A percentile compares a stretch with the other conserved stretches of the same genome.
phyloP scores from a whole-genome alignment of 2,329 filamentous ascomycete species.

The Xylariomycetidae sp. region DNA sequence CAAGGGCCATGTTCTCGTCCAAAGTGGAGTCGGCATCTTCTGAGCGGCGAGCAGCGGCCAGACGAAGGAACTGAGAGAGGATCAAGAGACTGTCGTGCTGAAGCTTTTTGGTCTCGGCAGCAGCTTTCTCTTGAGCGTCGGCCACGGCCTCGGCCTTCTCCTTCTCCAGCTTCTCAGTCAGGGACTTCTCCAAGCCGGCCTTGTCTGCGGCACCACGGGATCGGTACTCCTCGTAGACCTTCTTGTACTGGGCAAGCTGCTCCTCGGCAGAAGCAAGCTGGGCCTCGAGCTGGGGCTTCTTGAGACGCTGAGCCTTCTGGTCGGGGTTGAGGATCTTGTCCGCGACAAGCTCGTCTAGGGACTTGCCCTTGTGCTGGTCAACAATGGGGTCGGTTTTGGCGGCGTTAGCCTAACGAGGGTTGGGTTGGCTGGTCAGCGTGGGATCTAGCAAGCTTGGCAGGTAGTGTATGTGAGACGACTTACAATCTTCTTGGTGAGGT shows the following conservation, averaged over 20 bases:
- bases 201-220: conserved; percentile 52
- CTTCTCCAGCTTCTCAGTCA: conserved; percentile 46
- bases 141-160: conserved; percentile 47
- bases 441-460: conserved; percentile 3
- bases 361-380: conserved; percentile 61
- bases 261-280: conserved; percentile 67
- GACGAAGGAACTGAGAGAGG: conserved; percentile 72
- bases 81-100: conserved; percentile 61
- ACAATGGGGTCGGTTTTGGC: conserved; percentile 67
- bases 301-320: conserved; percentile 69
- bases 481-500: conserved; percentile 91
- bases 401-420: conserved; percentile 51
- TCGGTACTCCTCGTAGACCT: conserved; percentile 68
- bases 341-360: conserved; percentile 66
- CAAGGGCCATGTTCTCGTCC: conserved; percentile 74
- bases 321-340: conserved; percentile 72
- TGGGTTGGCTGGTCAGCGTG: conserved; percentile 11
- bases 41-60: conserved; percentile 68
- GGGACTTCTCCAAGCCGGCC: conserved; percentile 52
- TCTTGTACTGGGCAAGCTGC: conserved; percentile 67
- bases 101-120: conserved; percentile 46
- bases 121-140: conserved; percentile 49
- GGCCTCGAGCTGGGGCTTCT: conserved; percentile 66
- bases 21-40: conserved; percentile 58
- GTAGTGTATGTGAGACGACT: conserved; percentile 30